Evolutionary conservation across 768 basidiomycete genomes (phyloP).

Genomic region (Amanita pallidorosea): DNA sequence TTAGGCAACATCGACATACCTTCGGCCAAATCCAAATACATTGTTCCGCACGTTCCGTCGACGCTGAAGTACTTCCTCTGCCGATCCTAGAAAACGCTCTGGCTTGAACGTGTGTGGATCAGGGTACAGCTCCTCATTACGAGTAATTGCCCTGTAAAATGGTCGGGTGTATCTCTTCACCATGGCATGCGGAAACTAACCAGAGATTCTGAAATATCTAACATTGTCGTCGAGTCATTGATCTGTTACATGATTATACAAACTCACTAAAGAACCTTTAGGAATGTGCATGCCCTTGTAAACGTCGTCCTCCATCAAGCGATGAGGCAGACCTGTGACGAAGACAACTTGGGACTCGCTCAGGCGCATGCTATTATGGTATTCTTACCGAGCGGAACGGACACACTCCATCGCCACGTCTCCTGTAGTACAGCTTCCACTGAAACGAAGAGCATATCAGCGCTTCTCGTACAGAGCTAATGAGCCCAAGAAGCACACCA

Average conservation of each 20-base stretch:
- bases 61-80: conserved; percentile 16
- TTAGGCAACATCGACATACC: conserved; percentile 14
- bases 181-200: conserved; percentile 16
- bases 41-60: conserved; percentile 21
- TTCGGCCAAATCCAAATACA: conserved; percentile 31
- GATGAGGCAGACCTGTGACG: conserved; percentile 46
- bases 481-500: conserved; percentile 17
- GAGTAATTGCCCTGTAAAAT: conserved; percentile 32
- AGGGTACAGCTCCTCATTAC: conserved; percentile 38
- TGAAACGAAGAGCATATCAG: conserved; percentile 7
- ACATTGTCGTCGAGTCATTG: conserved; percentile 3
- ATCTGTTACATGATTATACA: background rate
- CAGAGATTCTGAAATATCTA: conserved; percentile 54
- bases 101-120: conserved; percentile 42
- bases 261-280: conserved; percentile 45
- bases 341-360: background rate
- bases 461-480: background rate
- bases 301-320: conserved; percentile 54
- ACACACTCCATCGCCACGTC: conserved; percentile 41
- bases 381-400: conserved; percentile 45
- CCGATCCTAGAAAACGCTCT: conserved; percentile 34
- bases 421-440: conserved; percentile 48
- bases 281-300: conserved; percentile 50
- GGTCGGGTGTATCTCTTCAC: background rate
- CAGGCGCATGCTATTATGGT: background rate